Percentiles rank a stretch among this genome's conserved stretches.
Evolutionary conservation across 495 filamentous ascomycete genomes (phyloP).

Genomic region (Friedmanniomyces endolithicus): DNA sequence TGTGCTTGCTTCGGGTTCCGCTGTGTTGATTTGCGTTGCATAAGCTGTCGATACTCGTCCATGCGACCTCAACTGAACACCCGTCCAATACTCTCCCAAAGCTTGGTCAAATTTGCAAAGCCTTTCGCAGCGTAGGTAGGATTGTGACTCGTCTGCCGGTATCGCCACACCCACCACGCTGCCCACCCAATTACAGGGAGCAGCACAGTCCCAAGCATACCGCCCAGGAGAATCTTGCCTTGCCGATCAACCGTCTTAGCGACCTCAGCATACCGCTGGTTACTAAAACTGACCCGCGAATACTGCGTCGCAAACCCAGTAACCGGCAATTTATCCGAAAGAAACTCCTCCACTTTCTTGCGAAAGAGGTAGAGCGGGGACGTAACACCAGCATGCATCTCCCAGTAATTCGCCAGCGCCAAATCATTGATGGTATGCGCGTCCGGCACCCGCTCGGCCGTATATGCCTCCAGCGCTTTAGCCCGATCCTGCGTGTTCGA

Average conservation of each 20-base stretch:
- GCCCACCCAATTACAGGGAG: background rate
- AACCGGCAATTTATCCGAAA: constrained; percentile 60
- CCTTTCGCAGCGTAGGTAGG: background rate
- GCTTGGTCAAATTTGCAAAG: background rate
- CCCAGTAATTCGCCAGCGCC: constrained; percentile 78
- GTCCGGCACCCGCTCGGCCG: constrained; percentile 56
- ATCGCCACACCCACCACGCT: constrained; percentile 7
- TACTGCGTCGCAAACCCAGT: constrained; percentile 89
- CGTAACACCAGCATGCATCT: constrained; percentile 78
- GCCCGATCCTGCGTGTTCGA: constrained; percentile 37
- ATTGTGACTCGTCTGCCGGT: background rate
- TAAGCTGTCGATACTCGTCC: no score
- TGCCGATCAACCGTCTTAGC: constrained; percentile 54
- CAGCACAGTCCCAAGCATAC: background rate
- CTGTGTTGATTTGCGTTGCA: no score
- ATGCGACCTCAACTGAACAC: constrained; percentile 6
- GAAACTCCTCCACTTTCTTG: constrained; percentile 75
- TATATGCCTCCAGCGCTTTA: constrained; percentile 61
- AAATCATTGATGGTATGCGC: constrained; percentile 86
- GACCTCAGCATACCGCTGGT: constrained; percentile 80
- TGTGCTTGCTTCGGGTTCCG: no score
- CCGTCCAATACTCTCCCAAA: constrained; percentile 2
- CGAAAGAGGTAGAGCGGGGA: constrained; percentile 61
- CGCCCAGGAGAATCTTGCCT: constrained; percentile 43
- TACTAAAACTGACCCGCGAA: constrained; percentile 81